Evolutionary conservation across 2,329 filamentous ascomycete genomes (phyloP), one percentile per base, ranked within the genome.

Genomic region (Penicillium decumbens): DNA sequence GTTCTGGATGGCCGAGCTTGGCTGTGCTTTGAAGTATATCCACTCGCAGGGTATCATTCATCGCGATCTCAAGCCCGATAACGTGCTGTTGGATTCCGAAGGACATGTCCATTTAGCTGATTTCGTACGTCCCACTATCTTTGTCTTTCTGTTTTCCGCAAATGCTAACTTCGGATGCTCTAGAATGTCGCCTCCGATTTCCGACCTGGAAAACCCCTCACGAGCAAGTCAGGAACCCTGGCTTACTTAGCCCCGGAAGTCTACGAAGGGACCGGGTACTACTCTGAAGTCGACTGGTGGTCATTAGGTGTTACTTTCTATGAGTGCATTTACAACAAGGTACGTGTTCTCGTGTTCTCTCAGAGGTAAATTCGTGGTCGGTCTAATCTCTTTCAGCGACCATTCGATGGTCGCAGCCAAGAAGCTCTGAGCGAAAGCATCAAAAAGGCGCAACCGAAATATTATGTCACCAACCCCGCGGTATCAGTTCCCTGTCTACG

Each of bases 271-370:
- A 85, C 84, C 54, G 93, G 93, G 33, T 98, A 98, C 66, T 85
- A 88, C 52, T 83, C 84, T 41, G 88, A 93, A 61, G 91, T 93
- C 37, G 93, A 98, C 69, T 98, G 93, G 93, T 98, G 93, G 93
- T 97, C 93, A 5, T 74, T 98, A 20, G 93, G 93, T 42, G 93
- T 98, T 40, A 80, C 95, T n/a, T 97, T 97, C 70, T 98, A 96
- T 71, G 93, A 98, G 71, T 97, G 93, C 79, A 96, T 98, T 58
- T 98, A 97, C 75, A 95, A 95, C 75, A 97, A 95, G 85, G 89
- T 90, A 43, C 23, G 45, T 39, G 20, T 23, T 23, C 4, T 23
- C 20, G 20, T 18, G 15, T 29, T 30, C 13, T 1, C 6, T 38
- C 37, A 10, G 8, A 23, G 33, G 2, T 6, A 5, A 10, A 28